Evolutionary conservation across 441 rosid genomes (phyloP), one percentile per base, ranked within the genome.

Genomic region (Gossypium gossypioides): DNA sequence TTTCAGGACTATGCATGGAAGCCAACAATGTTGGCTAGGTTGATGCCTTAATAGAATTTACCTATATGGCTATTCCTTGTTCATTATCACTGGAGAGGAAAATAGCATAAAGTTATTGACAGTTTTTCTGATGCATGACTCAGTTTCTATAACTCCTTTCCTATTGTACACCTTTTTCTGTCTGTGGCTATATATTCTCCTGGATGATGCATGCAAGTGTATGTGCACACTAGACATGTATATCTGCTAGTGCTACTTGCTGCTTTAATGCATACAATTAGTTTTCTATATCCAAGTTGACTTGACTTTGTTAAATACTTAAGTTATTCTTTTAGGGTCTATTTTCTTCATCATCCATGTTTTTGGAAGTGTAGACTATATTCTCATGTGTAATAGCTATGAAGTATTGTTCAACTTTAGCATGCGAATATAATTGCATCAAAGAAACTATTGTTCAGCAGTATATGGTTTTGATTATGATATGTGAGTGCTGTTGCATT

Each of bases 241-340:
- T 25, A 48, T 67, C 8, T 48, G 22, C 65, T 29, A 58, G 32
- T 25, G 18, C 40, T 46, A 67, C 44, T 25, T 24, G 40, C 70
- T 6, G 1, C 25, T 67, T 48, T 15, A 25, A 52, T 13, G 16
- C 72, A 51, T 68, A 29, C 60, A 10, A 29, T 15, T 51, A 27
- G 8, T 51, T 67, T 51, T 68, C 44, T 67, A 67, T 50, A 68
- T 50, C 59, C 72, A 29, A 51, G 27, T 51, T 68, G 46, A 51
- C 4, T 25, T 27, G 59, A 29, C 6, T 29, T 29, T 52, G 16
- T 29, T 29, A 51, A 7, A 10, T 32, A 10, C 37, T 16, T 68
- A 18, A 52, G 24, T 68, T 68, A 18, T 29, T 42, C 46, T 62
- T n/a, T 25, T 5, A 65, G 37, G 54, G 55, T 22, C 10, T 64